phyloP scores from a whole-genome alignment of 495 filamentous ascomycete genomes.

The Emericellopsis terricola region DNA sequence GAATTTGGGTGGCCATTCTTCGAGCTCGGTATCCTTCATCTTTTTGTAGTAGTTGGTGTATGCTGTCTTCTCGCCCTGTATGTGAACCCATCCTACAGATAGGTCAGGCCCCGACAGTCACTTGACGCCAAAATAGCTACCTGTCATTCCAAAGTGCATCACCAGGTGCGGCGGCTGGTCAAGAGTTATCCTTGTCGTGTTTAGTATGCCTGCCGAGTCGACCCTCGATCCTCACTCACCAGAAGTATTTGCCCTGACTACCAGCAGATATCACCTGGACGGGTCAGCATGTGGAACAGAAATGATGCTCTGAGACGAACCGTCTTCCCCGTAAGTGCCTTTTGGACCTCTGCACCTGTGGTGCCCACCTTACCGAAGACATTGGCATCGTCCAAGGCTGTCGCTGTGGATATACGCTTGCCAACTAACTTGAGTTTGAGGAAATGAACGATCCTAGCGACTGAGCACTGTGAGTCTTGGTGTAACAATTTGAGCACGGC shows the following conservation, averaged over 20 bases:
- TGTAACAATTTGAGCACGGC: no score
- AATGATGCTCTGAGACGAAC: no score
- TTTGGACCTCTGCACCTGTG: constrained; percentile 48
- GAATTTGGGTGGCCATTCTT: constrained; percentile 74
- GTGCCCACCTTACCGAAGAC: constrained; percentile 83
- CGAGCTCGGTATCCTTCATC: constrained; percentile 33
- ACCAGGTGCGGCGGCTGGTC: constrained; percentile 58
- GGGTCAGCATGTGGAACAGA: no score
- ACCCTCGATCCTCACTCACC: constrained; percentile 32
- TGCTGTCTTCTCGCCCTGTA: constrained; percentile 52
- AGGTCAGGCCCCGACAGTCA: not conserved
- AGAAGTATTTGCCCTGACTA: constrained; percentile 94
- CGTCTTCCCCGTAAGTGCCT: constrained; percentile 58
- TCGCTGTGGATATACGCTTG: constrained; percentile 54
- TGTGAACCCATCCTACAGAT: constrained; percentile 61
- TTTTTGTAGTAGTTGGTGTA: constrained; percentile 55
- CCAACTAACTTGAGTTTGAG: constrained; percentile 66
- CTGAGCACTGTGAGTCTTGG: constrained; percentile 19
- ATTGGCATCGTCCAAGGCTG: constrained; percentile 56
- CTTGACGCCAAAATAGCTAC: not conserved
- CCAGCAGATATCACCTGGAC: constrained; percentile 41
- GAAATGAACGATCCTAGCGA: constrained; percentile 73
- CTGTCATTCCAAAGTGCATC: constrained; percentile 80
- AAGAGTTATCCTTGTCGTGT: constrained; percentile 21
- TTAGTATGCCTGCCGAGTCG: not conserved